Evolutionary conservation across 1,139 yeast species (phyloP), one percentile per base, ranked within the genome.

Genomic region (Geotrichum macrosporum): DNA sequence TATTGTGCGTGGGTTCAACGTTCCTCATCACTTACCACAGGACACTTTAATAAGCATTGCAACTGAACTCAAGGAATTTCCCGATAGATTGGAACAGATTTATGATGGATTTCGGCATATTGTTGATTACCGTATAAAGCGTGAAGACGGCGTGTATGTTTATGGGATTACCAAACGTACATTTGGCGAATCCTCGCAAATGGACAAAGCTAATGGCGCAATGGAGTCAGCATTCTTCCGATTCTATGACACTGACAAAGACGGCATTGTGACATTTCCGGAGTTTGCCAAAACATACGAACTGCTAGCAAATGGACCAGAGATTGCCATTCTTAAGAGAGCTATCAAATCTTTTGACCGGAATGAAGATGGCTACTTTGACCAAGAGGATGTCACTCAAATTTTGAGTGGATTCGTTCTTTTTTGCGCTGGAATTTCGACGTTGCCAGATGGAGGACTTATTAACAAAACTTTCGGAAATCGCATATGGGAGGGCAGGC

Each of bases 191-290:
- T 32, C 50, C 4, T 26, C 51, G 3, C 47, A 51, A 18, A 46
- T 47, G 4, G 53, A 50, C 10, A 44, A 46, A 16, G 36, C 52
- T 16, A 48, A 51, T 20, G 50, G 50, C 12, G 45, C 44, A 24
- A 46, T 53, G 4, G 50, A 47, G 19, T 44, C 47, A 20, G 48
- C 46, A 22, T 43, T 46, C 18, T 53, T 52, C 29, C n/a, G 37
- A 5, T 39, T 51, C 33, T 60, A 54, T 45, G 65, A 62, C 43
- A 21, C 20, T 9, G 57, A 59, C 33, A 44, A 48, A 15, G 57
- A 61, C 29, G 65, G 62, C 8, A 37, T 58, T 4, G 48, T 62
- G 3, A 48, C 54, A 5, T 59, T 61, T 46, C 52, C 51, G 31
- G 63, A 60, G 27, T 60, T 46, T 30, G 39, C 53, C 5, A 16